Percentiles rank a stretch among this genome's conserved stretches.
Evolutionary conservation across 2,329 filamentous ascomycete genomes (phyloP).

Genomic region (Fusarium mangiferae): DNA sequence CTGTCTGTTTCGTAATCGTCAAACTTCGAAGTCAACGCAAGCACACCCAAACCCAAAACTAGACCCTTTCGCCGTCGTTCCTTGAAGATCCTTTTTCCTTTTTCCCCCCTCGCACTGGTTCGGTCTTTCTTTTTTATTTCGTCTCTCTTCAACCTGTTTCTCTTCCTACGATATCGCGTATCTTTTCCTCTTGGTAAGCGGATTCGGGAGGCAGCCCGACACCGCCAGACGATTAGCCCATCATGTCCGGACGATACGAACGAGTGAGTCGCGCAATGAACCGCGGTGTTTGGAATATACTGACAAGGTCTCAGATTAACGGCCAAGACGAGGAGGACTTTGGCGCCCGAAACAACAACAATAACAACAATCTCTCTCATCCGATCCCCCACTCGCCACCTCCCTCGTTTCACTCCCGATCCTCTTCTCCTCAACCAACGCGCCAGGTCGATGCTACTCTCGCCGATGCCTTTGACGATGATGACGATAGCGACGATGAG

Average conservation of each 20-base stretch:
- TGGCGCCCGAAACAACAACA: slow-evolving; percentile 45
- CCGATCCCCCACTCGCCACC: slow-evolving; percentile 69
- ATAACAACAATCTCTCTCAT: slow-evolving; percentile 41
- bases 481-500: slow-evolving; percentile 77
- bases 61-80: slow-evolving; percentile 33
- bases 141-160: not conserved
- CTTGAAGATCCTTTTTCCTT: slow-evolving; percentile 23
- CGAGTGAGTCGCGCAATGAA: slow-evolving; percentile 56
- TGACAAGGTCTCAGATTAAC: slow-evolving; percentile 59
- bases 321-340: slow-evolving; percentile 66
- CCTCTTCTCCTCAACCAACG: slow-evolving; percentile 65
- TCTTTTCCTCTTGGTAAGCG: slow-evolving; percentile 15
- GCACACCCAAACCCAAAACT: not conserved
- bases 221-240: slow-evolving; percentile 40
- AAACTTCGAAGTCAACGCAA: slow-evolving; percentile 24
- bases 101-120: slow-evolving; percentile 11
- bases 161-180: slow-evolving; percentile 14
- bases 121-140: slow-evolving; percentile 13
- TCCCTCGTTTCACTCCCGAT: slow-evolving; percentile 89
- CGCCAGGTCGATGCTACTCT: slow-evolving; percentile 78
- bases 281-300: not conserved
- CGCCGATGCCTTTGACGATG: slow-evolving; percentile 90
- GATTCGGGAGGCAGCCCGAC: slow-evolving; percentile 41
- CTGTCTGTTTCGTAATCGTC: slow-evolving; percentile 27
- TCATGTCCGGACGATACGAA: slow-evolving; percentile 68